Base-by-base conservation (phyloP, 2,329 filamentous ascomycete species). In the Chrysoporthe cubensis region DNA sequence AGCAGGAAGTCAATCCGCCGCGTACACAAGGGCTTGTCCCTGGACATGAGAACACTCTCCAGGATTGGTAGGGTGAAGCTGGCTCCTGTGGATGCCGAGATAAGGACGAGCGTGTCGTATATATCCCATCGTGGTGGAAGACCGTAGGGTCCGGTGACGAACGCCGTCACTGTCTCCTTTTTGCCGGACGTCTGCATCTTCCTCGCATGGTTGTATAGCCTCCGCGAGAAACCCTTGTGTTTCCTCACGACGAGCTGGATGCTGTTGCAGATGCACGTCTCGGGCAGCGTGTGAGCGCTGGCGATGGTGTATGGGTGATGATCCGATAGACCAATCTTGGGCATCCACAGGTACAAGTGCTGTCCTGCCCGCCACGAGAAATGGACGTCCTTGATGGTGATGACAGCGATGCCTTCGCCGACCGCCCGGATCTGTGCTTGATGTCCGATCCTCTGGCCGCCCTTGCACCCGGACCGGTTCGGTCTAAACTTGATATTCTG, bases 221-320 rank as follows among this genome's bases (percentile, higher is more conserved):
- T 78, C 69, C 80, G 82, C 0, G 87, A 89, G 73, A 89, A 89
- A 5, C 87, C 87, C 9, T 74, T 75, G 71, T 89, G 87, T 6
- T 83, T 81, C 8, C 86, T 81, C 21, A 89, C 78, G 2, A 88
- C 83, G 3, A 89, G 80, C 74, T 88, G 86, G 56, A 89, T 81
- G 73, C 84, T 87, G 75, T 87, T 86, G 78, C 86, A 88, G 54
- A 84, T 82, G 69, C 85, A 87, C 1, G 82, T 81, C 37, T 81
- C 84, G 1, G 82, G 79, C 13, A 84, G 74, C 59, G 80, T 80
- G 72, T 85, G 83, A 1, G 86, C 83, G 21, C 82, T 84, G n/a
- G 87, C 86, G 52, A 89, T 86, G 4, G 87, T 89, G 74, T 88
- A 89, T 0, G 87, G 87, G 69, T 89, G 87, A 0, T 85, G 82